Base-by-base conservation (phyloP, 2,329 filamentous ascomycete genomes). In the Fusarium tuaranense region DNA sequence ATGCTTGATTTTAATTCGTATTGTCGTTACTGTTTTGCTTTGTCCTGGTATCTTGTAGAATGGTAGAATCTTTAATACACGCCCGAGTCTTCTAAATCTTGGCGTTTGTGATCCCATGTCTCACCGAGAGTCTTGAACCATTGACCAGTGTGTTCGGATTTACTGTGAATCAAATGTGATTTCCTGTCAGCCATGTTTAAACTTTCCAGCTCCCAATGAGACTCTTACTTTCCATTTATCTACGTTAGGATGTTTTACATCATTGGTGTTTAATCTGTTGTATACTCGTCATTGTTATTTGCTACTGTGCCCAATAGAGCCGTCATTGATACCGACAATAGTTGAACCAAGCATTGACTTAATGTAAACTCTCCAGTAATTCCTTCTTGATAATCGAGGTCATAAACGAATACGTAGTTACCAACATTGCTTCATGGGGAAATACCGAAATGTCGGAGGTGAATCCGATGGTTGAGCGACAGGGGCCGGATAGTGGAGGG, bases 401-500 rank as follows among this genome's bases (percentile, higher is more conserved):
- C 44, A 48, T 25, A 16, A 25, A 25, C 7, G 3, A 25, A 14
- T 12, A 25, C 5, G 7, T 48, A 22, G 18, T 32, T 16, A 9
- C 8, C 16, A n/a, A 53, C 32, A 65, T 71, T 73, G 13, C 63
- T 60, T 58, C 44, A 22, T 51, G 63, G 10, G 61, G 63, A 32
- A 63, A 39, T 20, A 4, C 16, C 22, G 44, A 72, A 74, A 20
- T 67, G 57, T 73, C 71, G 71, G 71, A 9, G 25, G 30, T 18
- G 41, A 62, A 41, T 10, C 71, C 70, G 67, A 71, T 36, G 13
- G 48, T 32, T 55, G 48, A 55, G 48, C 13, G 48, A 32, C 48
- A 55, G 27, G 25, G 63, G n/a, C 41, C 65, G 48, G 63, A 36
- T 51, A 63, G 60, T 75, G 63, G 72, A 67, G 68, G 32, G 34